Evolutionary conservation across 2,329 filamentous ascomycete species (phyloP).

Genomic region (Trichoderma endophyticum): DNA sequence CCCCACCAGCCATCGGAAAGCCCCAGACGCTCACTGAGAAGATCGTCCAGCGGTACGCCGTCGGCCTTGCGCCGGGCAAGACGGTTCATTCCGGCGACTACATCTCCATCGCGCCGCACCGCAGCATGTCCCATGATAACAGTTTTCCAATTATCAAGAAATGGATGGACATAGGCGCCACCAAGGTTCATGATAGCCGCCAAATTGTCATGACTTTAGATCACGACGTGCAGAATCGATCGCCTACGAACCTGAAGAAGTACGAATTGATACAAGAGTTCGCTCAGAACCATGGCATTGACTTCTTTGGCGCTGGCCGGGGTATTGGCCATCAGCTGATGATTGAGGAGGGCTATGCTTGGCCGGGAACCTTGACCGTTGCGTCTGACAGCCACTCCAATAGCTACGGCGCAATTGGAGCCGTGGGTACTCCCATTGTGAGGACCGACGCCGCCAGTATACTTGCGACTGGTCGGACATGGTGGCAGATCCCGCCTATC

Average conservation of each 20-base stretch:
- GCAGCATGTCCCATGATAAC: conserved; percentile 60
- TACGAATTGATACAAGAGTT: neutral
- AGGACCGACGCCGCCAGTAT: neutral
- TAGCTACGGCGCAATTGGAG: neutral
- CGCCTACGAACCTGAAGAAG: neutral
- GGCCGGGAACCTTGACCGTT: neutral
- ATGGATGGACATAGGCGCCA: neutral
- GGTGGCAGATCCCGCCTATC: neutral
- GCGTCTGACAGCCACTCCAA: neutral
- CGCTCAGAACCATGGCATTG: neutral
- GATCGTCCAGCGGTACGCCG: conserved; percentile 78
- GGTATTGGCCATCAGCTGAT: neutral
- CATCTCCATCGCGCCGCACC: conserved; percentile 61
- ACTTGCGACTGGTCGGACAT: neutral
- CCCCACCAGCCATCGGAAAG: conserved; percentile 20
- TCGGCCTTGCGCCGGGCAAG: conserved; percentile 72
- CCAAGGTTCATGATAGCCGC: neutral
- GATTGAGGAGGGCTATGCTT: neutral
- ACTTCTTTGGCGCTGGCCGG: neutral
- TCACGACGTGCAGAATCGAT: neutral
- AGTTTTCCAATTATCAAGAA: neutral
- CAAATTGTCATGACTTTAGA: neutral
- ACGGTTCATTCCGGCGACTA: conserved; percentile 78
- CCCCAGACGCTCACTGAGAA: conserved; percentile 89
- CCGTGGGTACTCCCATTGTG: neutral